Conservation (phyloP, 805 yeast genomes). For the Ogataea populi-albae region DNA sequence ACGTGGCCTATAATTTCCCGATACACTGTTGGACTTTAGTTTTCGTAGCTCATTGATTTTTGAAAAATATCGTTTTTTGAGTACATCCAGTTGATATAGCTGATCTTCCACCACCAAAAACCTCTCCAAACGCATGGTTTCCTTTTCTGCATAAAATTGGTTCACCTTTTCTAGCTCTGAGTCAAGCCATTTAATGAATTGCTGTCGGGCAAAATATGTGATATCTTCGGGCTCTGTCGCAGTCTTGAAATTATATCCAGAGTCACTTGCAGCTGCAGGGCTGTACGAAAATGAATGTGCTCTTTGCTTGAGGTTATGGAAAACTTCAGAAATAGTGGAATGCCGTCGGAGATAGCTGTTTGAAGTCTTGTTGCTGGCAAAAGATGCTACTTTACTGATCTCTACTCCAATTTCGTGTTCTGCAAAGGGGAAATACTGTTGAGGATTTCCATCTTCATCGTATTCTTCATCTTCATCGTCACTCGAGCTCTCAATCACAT, state of each 20-base stretch:
- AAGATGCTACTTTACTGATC: constrained; percentile 1
- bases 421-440: neutral
- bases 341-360: constrained; percentile 11
- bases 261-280: neutral
- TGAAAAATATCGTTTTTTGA: constrained; percentile 31
- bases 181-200: constrained; percentile 65
- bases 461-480: constrained; percentile 2
- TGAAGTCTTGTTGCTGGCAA: constrained; percentile 9
- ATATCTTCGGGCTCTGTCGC: constrained; percentile 28
- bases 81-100: constrained; percentile 57
- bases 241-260: constrained; percentile 1
- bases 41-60: constrained; percentile 8
- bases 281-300: constrained; percentile 11
- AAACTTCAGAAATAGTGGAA: constrained; percentile 20
- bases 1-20: too few species aligned
- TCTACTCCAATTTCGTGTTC: constrained; percentile 5
- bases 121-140: constrained; percentile 55
- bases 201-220: constrained; percentile 36
- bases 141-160: constrained; percentile 55
- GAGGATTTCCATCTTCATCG: constrained; percentile 1
- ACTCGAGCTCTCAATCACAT: constrained; percentile 2
- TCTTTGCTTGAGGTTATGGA: constrained; percentile 8
- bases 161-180: constrained; percentile 57
- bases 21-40: constrained; percentile 6
- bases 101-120: constrained; percentile 67